Evolutionary conservation across 345 rosid species (phyloP).

Genomic region (Heritiera littoralis): DNA sequence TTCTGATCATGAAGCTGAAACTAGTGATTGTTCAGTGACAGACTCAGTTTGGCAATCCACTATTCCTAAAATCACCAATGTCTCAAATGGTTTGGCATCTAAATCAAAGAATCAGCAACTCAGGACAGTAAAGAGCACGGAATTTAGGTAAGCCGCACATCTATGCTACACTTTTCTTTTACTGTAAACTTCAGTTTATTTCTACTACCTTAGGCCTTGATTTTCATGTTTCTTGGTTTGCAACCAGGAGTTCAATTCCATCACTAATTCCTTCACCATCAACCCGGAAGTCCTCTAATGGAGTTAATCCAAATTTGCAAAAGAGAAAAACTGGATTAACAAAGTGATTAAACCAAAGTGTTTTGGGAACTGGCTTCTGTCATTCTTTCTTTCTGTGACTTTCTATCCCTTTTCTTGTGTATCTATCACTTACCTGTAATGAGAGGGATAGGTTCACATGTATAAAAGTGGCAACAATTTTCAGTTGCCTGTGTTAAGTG

Average conservation of each 20-base stretch:
- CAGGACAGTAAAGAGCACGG: constrained; percentile 41
- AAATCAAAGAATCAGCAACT: constrained; percentile 59
- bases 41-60: constrained; percentile 60
- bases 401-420: constrained; percentile 24
- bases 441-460: constrained; percentile 22
- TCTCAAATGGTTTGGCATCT: constrained; percentile 37
- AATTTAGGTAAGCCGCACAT: constrained; percentile 44
- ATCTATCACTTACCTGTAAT: constrained; percentile 25
- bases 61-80: constrained; percentile 46
- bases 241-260: constrained; percentile 67
- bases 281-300: constrained; percentile 49
- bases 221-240: background rate
- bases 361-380: constrained; percentile 21
- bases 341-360: constrained; percentile 41
- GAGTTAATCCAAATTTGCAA: constrained; percentile 35
- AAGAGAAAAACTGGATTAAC: constrained; percentile 54
- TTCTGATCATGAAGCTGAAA: constrained; percentile 60
- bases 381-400: background rate
- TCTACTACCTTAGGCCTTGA: background rate
- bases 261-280: constrained; percentile 68
- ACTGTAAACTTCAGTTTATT: background rate
- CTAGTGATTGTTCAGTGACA: constrained; percentile 79
- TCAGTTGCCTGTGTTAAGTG: constrained; percentile 25
- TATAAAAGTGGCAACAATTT: constrained; percentile 22
- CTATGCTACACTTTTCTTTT: background rate